These are phyloP conservation scores for Brassica rapa DNA, from an alignment of 345 rosid species.

Conservation along the genomic window DNA sequence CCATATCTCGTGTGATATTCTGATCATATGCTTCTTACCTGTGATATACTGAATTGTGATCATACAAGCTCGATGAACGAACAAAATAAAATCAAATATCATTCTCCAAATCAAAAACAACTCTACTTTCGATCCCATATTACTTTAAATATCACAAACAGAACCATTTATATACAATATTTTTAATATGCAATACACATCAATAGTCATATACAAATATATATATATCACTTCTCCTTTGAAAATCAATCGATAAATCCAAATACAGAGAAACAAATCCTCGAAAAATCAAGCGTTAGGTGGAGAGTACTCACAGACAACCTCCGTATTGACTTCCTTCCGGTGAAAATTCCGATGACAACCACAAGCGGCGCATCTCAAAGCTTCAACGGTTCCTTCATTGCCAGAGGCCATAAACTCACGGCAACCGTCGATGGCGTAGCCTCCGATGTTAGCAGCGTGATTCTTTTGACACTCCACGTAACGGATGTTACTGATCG, in stretches of 20 bases:
- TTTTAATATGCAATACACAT: slow-evolving; percentile 29
- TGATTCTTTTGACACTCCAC: slow-evolving; percentile 80
- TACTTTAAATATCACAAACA: slow-evolving; percentile 22
- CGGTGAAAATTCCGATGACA: slow-evolving; percentile 79
- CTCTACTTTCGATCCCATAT: background rate
- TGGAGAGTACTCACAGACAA: slow-evolving; percentile 67
- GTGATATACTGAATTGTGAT: background rate
- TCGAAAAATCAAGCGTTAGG: slow-evolving; percentile 41
- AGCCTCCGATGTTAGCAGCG: slow-evolving; percentile 73
- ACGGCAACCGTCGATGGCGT: slow-evolving; percentile 78
- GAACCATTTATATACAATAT: slow-evolving; percentile 15
- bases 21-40: slow-evolving; percentile 1
- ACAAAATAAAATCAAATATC: background rate
- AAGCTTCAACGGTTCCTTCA: slow-evolving; percentile 49
- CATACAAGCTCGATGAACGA: background rate
- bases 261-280: background rate
- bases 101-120: background rate
- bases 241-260: slow-evolving; percentile 26
- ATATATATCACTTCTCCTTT: slow-evolving; percentile 23
- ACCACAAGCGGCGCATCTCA: slow-evolving; percentile 74
- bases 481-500: slow-evolving; percentile 44
- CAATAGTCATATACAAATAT: slow-evolving; percentile 38
- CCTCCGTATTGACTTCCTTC: slow-evolving; percentile 62
- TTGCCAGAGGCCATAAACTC: slow-evolving; percentile 70
- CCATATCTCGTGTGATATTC: slow-evolving; percentile 1